Base-by-base conservation (phyloP, 2,329 filamentous ascomycete genomes). In the Aspergillus texensis region DNA sequence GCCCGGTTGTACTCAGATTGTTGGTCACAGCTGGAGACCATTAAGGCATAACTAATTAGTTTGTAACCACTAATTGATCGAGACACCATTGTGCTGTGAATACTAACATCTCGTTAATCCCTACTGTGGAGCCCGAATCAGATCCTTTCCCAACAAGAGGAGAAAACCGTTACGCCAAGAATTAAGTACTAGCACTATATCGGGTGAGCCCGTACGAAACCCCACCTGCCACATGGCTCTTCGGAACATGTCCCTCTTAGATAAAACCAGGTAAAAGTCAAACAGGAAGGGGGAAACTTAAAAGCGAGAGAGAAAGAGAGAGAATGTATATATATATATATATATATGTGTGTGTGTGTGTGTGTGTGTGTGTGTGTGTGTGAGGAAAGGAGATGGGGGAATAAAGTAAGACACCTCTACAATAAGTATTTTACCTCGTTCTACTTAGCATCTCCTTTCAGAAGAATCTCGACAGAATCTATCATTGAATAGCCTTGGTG, bases 111-210 rank as follows among this genome's bases (percentile, higher is more conserved):
- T 6, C 10, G n/a, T 34, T 57, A 61, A 62, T 62, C 55, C 53
- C 62, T 60, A 50, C 21, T 57, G 34, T 61, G 57, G 52, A 63
- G 48, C n/a, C 60, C 50, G 50, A 60, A 64, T 62, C 63, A 64
- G 57, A 65, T 57, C 55, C 55, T 61, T 67, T 63, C 39, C 61
- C 60, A 65, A 64, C 60, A 36, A 34, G 60, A 62, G 45, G 19
- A 58, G 74, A 73, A 73, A 75, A 69, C 72, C 73, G 74, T 77
- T 77, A 72, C 64, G 68, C 73, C 72, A 72, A 72, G 68, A 63
- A 61, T 57, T 64, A 61, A 63, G 61, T 60, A 57, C 54, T 61
- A 67, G 66, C 74, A 62, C 67, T 69, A 67, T 67, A 69, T 62
- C 71, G 74, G 73, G 70, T 72, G 67, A 74, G 71, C 71, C 74